A percentile compares a stretch with the other conserved stretches of the same genome.
Conservation (phyloP, 140 eudicot species). For the Bidens hawaiensis region DNA sequence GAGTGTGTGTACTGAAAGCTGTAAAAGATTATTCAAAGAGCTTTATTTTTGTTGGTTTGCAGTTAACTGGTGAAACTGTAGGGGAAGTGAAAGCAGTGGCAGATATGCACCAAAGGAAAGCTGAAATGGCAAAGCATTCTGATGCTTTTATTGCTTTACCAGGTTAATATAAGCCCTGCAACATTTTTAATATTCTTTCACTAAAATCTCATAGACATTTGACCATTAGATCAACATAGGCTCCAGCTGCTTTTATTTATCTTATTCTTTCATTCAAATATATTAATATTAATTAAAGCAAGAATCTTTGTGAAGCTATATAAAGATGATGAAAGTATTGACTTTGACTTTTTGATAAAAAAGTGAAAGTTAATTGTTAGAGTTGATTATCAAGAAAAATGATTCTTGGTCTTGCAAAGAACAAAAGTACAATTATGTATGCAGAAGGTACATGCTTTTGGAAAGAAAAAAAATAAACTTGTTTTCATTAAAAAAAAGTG, state of each 20-base stretch:
- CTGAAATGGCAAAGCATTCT: neutral
- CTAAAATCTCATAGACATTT: slow-evolving; percentile 18
- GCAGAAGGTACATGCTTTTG: slow-evolving; percentile 18
- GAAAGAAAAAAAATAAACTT: slow-evolving; percentile 1
- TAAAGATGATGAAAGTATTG: neutral
- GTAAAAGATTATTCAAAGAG: slow-evolving; percentile 35
- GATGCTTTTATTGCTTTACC: neutral
- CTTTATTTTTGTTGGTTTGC: slow-evolving; percentile 14
- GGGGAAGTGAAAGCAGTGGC: neutral
- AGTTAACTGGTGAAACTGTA: neutral
- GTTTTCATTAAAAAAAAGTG: neutral
- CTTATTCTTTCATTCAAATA: slow-evolving; percentile 22
- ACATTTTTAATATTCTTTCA: slow-evolving; percentile 29
- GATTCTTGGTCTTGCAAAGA: neutral
- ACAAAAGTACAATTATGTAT: slow-evolving; percentile 2
- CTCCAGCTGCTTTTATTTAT: slow-evolving; percentile 21
- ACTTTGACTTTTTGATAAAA: slow-evolving; percentile 1
- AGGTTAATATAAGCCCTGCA: slow-evolving; percentile 25
- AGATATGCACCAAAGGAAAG: neutral
- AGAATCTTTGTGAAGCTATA: neutral
- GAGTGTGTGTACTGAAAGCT: slow-evolving; percentile 32
- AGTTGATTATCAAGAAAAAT: slow-evolving; percentile 2
- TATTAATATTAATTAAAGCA: too few species aligned
- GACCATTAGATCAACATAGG: slow-evolving; percentile 6
- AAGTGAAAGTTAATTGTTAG: neutral